These are phyloP conservation scores for Nannochloris sp. DNA, from an alignment of 139 green algal genomes.

Conservation along the genomic window DNA sequence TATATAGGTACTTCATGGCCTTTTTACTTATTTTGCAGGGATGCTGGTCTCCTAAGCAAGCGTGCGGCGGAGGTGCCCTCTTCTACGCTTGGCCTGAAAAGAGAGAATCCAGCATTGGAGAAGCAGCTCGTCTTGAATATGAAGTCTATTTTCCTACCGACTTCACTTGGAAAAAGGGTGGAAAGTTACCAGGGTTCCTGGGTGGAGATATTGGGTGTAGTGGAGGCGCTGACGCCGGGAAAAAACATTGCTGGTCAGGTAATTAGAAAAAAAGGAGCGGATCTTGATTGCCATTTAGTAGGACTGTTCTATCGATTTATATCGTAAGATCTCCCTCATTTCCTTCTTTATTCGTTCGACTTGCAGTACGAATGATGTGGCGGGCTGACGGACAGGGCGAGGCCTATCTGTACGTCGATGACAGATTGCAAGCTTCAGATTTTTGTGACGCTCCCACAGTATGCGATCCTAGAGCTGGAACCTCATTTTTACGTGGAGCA, in stretches of 20 bases:
- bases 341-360: no score
- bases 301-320: neutral
- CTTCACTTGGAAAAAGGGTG: slow-evolving; percentile 9
- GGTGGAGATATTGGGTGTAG: slow-evolving; percentile 1
- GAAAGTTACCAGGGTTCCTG: neutral
- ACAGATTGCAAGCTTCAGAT: neutral
- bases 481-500: neutral
- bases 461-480: slow-evolving; percentile 5
- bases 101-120: neutral
- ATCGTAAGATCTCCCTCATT: neutral
- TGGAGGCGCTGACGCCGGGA: slow-evolving; percentile 2
- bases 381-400: neutral
- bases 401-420: neutral
- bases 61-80: neutral
- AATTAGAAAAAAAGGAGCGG: neutral
- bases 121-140: slow-evolving; percentile 1
- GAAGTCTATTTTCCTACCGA: slow-evolving; percentile 7
- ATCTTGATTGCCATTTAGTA: neutral
- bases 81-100: slow-evolving; percentile 8
- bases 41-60: neutral
- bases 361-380: slow-evolving; percentile 10
- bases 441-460: neutral
- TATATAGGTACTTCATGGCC: neutral
- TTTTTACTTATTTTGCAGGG: neutral
- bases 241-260: slow-evolving; percentile 9